These are phyloP conservation scores for Aquilaria agallochum DNA, from an alignment of 441 rosid species.

Conservation along the genomic window DNA sequence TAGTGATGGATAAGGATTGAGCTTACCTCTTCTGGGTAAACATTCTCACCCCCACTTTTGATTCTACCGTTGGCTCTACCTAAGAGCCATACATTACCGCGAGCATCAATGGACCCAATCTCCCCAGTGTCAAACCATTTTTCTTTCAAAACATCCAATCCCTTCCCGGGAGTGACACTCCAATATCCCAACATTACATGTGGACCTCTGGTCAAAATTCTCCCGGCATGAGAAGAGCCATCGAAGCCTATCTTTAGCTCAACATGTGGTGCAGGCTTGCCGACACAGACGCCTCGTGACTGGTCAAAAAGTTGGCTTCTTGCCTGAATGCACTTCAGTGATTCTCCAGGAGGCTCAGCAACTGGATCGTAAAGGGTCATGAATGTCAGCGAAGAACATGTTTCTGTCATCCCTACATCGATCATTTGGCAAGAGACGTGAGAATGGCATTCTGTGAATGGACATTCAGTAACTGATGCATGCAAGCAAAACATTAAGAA, in stretches of 20 bases:
- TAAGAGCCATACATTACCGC: slow-evolving; percentile 68
- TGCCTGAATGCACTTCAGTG: slow-evolving; percentile 11
- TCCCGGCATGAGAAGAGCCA: slow-evolving; percentile 45
- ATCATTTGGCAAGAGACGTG: background rate
- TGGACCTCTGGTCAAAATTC: slow-evolving; percentile 76
- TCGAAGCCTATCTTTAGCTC: slow-evolving; percentile 47
- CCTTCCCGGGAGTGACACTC: slow-evolving; percentile 33
- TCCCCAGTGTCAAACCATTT: slow-evolving; percentile 91
- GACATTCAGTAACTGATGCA: too few relatives aligned
- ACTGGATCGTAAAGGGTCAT: slow-evolving; percentile 53
- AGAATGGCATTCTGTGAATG: too few relatives aligned
- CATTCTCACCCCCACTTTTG: slow-evolving; percentile 87
- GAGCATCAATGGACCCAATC: slow-evolving; percentile 55
- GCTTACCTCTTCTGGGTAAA: slow-evolving; percentile 88
- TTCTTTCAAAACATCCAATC: slow-evolving; percentile 21
- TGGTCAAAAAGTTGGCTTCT: slow-evolving; percentile 11
- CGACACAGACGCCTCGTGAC: slow-evolving; percentile 71
- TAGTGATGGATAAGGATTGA: background rate
- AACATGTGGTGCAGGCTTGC: slow-evolving; percentile 84
- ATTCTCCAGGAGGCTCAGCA: slow-evolving; percentile 17
- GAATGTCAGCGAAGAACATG: slow-evolving; percentile 81
- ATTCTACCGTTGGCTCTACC: slow-evolving; percentile 71
- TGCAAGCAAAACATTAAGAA: too few relatives aligned
- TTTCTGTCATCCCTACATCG: slow-evolving; percentile 81
- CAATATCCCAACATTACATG: slow-evolving; percentile 81